A percentile compares a stretch with the other conserved stretches of the same genome.
phyloP scores from a whole-genome alignment of 2,329 filamentous ascomycete species.

The Monilinia fructicola region DNA sequence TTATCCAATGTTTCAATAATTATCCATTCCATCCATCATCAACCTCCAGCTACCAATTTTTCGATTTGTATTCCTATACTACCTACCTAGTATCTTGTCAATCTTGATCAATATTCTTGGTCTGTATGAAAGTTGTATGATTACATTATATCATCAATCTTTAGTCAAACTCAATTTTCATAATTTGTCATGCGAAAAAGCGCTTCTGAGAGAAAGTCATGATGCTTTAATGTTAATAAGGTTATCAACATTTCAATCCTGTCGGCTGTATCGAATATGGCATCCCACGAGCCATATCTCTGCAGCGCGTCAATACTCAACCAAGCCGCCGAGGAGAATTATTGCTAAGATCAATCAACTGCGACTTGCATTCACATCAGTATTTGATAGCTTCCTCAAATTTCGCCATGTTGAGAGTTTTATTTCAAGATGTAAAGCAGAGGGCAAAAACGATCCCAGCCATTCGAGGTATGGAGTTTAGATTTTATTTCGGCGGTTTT shows the following conservation, averaged over 20 bases:
- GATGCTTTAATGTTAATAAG: neutral
- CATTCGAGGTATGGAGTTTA: constrained; percentile 1
- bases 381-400: neutral
- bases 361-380: no score
- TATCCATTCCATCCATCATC: neutral
- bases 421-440: neutral
- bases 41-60: neutral
- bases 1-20: neutral
- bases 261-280: neutral
- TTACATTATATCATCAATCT: no score
- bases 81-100: neutral
- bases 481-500: neutral
- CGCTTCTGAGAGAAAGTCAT: neutral
- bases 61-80: neutral
- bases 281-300: neutral
- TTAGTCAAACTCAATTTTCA: neutral
- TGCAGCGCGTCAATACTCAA: neutral
- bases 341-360: neutral
- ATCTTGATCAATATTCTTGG: neutral
- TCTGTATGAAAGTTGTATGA: neutral
- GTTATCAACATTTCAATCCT: neutral
- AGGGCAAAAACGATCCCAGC: neutral
- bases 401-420: neutral
- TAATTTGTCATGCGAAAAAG: neutral
- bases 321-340: neutral